These are phyloP conservation scores for Melanogaster broomeanus DNA, from an alignment of 768 basidiomycete genomes.

Conservation along the genomic window DNA sequence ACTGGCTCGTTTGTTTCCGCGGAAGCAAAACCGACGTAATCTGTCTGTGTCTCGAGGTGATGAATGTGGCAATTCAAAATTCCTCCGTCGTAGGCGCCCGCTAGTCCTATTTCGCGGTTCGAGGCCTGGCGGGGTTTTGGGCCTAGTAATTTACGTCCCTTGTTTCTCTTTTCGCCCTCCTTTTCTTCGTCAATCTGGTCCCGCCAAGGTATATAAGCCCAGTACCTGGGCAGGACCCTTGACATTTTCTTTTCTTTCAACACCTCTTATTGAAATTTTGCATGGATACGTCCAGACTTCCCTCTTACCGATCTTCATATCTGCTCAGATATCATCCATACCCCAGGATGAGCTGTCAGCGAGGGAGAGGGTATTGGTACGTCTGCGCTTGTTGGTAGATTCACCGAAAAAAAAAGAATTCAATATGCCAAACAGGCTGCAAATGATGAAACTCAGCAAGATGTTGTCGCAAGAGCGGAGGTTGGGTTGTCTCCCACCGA, in stretches of 20 bases:
- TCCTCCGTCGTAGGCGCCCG: not conserved
- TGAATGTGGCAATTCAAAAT: not conserved
- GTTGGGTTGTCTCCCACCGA: not conserved
- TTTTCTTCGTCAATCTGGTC: not conserved
- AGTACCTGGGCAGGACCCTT: not conserved
- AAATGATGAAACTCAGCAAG: not conserved
- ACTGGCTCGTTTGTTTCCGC: not conserved
- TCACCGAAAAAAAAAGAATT: not conserved
- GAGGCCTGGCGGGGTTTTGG: slow-evolving; percentile 5
- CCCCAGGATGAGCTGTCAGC: slow-evolving; percentile 5
- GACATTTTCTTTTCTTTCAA: not conserved
- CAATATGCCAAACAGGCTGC: not conserved
- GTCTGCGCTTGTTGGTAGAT: not conserved
- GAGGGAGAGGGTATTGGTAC: slow-evolving; percentile 4
- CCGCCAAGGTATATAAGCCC: slow-evolving; percentile 2
- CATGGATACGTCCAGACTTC: slow-evolving; percentile 2
- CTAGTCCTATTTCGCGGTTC: not conserved
- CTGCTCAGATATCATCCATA: slow-evolving; percentile 14
- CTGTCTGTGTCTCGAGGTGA: not conserved
- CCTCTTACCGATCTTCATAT: slow-evolving; percentile 7
- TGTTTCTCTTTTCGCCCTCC: not conserved
- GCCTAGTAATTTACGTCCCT: not conserved
- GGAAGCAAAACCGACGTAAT: slow-evolving; percentile 6
- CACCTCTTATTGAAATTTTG: not conserved
- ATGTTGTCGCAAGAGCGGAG: too few relatives aligned